Evolutionary conservation across 2,329 filamentous ascomycete species (phyloP).

Genomic region (Fusarium falciforme): DNA sequence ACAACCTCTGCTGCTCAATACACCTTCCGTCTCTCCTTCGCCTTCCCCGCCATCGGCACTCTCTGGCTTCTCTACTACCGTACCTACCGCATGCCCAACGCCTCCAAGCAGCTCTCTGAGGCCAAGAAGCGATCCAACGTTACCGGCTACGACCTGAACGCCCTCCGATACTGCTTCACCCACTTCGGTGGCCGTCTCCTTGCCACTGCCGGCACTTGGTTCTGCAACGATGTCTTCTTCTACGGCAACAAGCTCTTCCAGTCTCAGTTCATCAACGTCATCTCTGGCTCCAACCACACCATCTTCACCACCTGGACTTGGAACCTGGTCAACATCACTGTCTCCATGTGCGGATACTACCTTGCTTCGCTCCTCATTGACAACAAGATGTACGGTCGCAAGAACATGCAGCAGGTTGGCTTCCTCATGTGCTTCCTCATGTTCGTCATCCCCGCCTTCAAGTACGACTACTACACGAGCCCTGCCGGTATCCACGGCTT

Average conservation of each 20-base stretch:
- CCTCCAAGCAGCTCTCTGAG: slow-evolving; percentile 81
- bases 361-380: slow-evolving; percentile 89
- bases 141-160: slow-evolving; percentile 91
- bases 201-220: slow-evolving; percentile 91
- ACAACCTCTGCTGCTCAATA: slow-evolving; percentile 82
- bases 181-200: slow-evolving; percentile 89
- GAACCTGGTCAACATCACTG: slow-evolving; percentile 91
- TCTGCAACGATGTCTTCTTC: slow-evolving; percentile 98
- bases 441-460: slow-evolving; percentile 91
- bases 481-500: slow-evolving; percentile 82
- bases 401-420: slow-evolving; percentile 95
- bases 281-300: slow-evolving; percentile 75
- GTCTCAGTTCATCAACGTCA: slow-evolving; percentile 85
- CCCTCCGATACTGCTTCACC: slow-evolving; percentile 79
- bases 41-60: slow-evolving; percentile 88
- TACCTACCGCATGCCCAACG: slow-evolving; percentile 92
- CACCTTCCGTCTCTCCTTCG: slow-evolving; percentile 93
- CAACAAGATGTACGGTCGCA: slow-evolving; percentile 96
- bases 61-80: slow-evolving; percentile 97
- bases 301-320: slow-evolving; percentile 91
- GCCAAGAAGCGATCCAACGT: slow-evolving; percentile 89
- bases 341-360: slow-evolving; percentile 91
- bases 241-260: slow-evolving; percentile 99
- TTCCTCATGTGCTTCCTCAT: slow-evolving; percentile 94
- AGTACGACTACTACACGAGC: slow-evolving; percentile 84